Evolutionary conservation across 2,329 filamentous ascomycete genomes (phyloP).

Genomic region (Penicillium verrucosum): DNA sequence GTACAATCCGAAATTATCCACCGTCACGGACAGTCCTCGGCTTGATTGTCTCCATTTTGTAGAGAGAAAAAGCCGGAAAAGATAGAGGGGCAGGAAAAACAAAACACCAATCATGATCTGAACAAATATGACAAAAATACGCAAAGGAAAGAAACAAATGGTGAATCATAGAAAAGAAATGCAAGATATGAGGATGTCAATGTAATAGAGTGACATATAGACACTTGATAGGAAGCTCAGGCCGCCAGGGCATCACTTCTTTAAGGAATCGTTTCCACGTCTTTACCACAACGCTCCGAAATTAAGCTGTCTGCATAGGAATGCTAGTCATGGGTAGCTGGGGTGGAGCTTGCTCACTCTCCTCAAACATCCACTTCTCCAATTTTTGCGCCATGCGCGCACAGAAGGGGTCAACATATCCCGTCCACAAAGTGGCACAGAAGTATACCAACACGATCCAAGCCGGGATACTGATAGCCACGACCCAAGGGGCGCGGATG

Average conservation of each 20-base stretch:
- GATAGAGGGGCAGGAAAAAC: not conserved
- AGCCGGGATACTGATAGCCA: slow-evolving; percentile 45
- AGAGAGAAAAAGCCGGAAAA: not conserved
- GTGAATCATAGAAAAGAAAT: not conserved
- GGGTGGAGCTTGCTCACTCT: slow-evolving; percentile 35
- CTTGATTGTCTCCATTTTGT: not conserved
- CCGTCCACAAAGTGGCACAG: slow-evolving; percentile 51
- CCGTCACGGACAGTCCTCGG: not conserved
- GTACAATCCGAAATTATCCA: slow-evolving; percentile 5
- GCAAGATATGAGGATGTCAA: not conserved
- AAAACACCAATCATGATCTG: slow-evolving; percentile 1
- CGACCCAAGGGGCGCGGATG: slow-evolving; percentile 39
- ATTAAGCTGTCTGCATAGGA: slow-evolving; percentile 24
- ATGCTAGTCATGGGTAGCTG: slow-evolving; percentile 23
- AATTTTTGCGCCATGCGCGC: slow-evolving; percentile 48
- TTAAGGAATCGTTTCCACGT: not conserved
- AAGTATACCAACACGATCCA: slow-evolving; percentile 50
- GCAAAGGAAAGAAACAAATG: not conserved
- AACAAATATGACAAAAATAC: not conserved
- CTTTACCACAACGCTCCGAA: not conserved
- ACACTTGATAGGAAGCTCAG: not conserved
- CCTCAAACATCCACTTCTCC: slow-evolving; percentile 49
- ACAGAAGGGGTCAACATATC: slow-evolving; percentile 51
- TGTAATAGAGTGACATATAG: not conserved
- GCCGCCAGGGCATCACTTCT: slow-evolving; percentile 6